Percentiles rank a stretch among this genome's conserved stretches.
Evolutionary conservation across 352 stramenopile species (phyloP).

Genomic region (Globisporangium sylvaticum): DNA sequence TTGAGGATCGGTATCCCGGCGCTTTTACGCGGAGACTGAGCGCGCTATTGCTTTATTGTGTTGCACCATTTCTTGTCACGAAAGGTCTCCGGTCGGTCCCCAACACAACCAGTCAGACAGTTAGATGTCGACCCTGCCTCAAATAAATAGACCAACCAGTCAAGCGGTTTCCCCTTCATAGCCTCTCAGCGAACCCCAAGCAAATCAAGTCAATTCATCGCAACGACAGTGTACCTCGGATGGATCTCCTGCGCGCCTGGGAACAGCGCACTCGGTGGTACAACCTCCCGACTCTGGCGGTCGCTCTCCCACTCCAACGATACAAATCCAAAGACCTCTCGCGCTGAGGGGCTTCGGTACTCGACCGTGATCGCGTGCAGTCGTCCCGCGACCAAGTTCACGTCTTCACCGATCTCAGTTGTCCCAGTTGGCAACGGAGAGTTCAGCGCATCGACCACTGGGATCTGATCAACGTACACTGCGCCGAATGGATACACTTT

Average conservation of each 20-base stretch:
- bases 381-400: constrained; percentile 24
- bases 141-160: background rate
- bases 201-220: constrained; percentile 3
- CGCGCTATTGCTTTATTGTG: background rate
- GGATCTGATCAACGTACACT: constrained; percentile 32
- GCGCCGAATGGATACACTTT: constrained; percentile 20
- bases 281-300: constrained; percentile 20
- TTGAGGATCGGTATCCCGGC: too few species aligned
- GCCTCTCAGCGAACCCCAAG: background rate
- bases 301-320: constrained; percentile 27
- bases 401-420: constrained; percentile 2
- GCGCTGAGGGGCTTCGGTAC: constrained; percentile 23
- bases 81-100: background rate
- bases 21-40: background rate
- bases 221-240: constrained; percentile 21
- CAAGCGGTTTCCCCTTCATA: background rate
- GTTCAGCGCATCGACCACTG: constrained; percentile 41
- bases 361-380: constrained; percentile 46
- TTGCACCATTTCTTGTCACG: background rate
- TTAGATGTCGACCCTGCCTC: background rate
- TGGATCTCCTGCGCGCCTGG: constrained; percentile 25
- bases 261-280: constrained; percentile 23
- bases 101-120: background rate
- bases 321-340: constrained; percentile 16
- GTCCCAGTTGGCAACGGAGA: constrained; percentile 1